These are phyloP conservation scores for Trichocladium antarcticum DNA, from an alignment of 495 filamentous ascomycete species.

Conservation along the genomic window DNA sequence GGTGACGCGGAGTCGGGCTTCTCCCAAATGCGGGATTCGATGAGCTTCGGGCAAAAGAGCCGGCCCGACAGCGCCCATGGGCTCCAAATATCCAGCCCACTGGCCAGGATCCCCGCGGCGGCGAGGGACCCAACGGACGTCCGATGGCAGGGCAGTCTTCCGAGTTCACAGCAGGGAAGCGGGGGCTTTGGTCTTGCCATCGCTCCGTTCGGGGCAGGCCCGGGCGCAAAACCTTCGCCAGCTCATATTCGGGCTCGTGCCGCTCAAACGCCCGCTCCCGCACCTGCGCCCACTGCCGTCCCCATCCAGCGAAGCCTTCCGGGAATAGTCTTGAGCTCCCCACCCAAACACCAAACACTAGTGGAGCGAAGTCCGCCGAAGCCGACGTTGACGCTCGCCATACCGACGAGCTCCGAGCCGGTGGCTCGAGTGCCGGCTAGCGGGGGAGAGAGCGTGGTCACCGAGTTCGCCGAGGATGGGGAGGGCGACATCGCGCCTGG, in stretches of 20 bases:
- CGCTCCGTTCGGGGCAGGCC: not conserved
- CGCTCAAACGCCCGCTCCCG: no score
- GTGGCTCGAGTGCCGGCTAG: constrained; percentile 6
- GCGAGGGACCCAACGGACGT: constrained; percentile 14
- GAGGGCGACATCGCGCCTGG: constrained; percentile 25
- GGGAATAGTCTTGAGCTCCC: not conserved
- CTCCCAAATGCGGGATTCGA: constrained; percentile 28
- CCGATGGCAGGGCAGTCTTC: constrained; percentile 11
- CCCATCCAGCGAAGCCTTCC: not conserved
- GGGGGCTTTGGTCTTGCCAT: constrained; percentile 35
- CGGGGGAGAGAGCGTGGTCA: constrained; percentile 31
- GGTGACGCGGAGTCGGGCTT: constrained; percentile 31
- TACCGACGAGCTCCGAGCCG: constrained; percentile 14
- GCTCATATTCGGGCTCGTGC: no score
- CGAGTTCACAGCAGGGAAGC: not conserved
- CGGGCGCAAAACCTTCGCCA: not conserved
- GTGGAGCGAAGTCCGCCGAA: constrained; percentile 20
- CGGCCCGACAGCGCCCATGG: constrained; percentile 1
- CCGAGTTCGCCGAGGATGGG: constrained; percentile 40
- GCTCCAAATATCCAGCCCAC: constrained; percentile 29
- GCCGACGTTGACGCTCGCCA: constrained; percentile 26
- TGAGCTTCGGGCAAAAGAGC: constrained; percentile 16
- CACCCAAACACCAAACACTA: constrained; percentile 14
- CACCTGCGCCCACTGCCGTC: not conserved
- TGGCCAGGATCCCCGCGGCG: constrained; percentile 20